Conservation (phyloP, 2,329 filamentous ascomycete genomes). For the Paecilomyces dactylethromorphus region DNA sequence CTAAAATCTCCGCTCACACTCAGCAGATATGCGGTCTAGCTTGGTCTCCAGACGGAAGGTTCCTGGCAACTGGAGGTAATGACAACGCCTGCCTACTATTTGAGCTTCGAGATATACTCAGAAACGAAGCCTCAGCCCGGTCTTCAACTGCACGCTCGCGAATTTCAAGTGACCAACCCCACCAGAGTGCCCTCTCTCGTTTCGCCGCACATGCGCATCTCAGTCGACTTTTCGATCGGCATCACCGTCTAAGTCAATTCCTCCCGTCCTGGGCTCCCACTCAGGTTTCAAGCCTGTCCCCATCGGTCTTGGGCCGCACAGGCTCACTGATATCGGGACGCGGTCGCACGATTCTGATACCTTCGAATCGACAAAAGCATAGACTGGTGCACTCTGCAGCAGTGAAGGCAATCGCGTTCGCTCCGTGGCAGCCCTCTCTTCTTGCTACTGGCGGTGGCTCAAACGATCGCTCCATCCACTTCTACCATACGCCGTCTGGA, state of each 20-base stretch:
- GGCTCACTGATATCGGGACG: constrained; percentile 22
- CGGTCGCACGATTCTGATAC: constrained; percentile 43
- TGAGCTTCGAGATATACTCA: constrained; percentile 55
- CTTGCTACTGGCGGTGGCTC: constrained; percentile 88
- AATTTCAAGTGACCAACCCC: neutral
- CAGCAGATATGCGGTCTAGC: constrained; percentile 92
- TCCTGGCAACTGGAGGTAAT: constrained; percentile 85
- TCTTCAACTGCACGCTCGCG: neutral
- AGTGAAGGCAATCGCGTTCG: constrained; percentile 95
- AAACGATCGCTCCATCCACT: constrained; percentile 92
- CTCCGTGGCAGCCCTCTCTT: constrained; percentile 83
- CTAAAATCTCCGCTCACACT: constrained; percentile 68
- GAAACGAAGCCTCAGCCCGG: neutral
- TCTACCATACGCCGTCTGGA: constrained; percentile 82
- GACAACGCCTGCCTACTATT: constrained; percentile 87
- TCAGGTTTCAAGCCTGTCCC: constrained; percentile 9
- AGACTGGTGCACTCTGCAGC: constrained; percentile 76
- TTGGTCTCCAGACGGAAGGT: constrained; percentile 70
- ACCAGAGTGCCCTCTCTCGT: constrained; percentile 15
- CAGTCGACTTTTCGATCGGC: constrained; percentile 16
- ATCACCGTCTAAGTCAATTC: constrained; percentile 15
- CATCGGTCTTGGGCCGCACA: constrained; percentile 17
- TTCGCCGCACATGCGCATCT: constrained; percentile 11
- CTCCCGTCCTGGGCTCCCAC: constrained; percentile 20
- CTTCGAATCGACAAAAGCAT: constrained; percentile 57